Conservation (phyloP, 2,329 filamentous ascomycete species). For the Stachybotrys chlorohalonatus region DNA sequence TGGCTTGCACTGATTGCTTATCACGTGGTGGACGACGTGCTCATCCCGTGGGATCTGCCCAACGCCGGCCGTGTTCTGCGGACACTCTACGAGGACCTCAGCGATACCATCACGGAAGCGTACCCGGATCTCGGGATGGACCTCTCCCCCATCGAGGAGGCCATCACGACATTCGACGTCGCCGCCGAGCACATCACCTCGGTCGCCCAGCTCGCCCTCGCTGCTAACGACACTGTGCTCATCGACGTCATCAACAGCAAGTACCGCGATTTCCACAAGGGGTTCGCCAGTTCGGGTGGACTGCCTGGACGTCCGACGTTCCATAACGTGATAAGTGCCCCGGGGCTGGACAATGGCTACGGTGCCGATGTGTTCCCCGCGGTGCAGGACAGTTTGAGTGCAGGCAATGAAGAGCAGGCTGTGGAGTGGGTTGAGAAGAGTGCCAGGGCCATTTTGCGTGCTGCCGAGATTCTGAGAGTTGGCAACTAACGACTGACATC, state of each 20-base stretch:
- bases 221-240: background rate
- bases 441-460: conserved; percentile 7
- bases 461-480: conserved; percentile 7
- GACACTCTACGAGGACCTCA: conserved; percentile 1
- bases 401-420: conserved; percentile 7
- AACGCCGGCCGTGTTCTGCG: conserved; percentile 7
- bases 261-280: conserved; percentile 1
- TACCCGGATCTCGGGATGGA: background rate
- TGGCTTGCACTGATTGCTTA: conserved; percentile 7
- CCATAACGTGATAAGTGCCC: conserved; percentile 1
- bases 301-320: background rate
- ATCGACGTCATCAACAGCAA: conserved; percentile 1
- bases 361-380: conserved; percentile 10
- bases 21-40: conserved; percentile 1
- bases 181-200: background rate
- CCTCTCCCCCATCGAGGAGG: background rate
- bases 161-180: background rate
- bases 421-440: conserved; percentile 11
- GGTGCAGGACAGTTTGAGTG: conserved; percentile 10
- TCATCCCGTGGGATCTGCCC: conserved; percentile 6
- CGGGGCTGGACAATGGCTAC: background rate
- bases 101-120: background rate
- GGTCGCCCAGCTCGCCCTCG: background rate
- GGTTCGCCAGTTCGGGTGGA: background rate
- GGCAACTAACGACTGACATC: no score